Evolutionary conservation across 2,329 filamentous ascomycete species (phyloP), one percentile per base, ranked within the genome.

Genomic region (Pseudocercospora crystallina): DNA sequence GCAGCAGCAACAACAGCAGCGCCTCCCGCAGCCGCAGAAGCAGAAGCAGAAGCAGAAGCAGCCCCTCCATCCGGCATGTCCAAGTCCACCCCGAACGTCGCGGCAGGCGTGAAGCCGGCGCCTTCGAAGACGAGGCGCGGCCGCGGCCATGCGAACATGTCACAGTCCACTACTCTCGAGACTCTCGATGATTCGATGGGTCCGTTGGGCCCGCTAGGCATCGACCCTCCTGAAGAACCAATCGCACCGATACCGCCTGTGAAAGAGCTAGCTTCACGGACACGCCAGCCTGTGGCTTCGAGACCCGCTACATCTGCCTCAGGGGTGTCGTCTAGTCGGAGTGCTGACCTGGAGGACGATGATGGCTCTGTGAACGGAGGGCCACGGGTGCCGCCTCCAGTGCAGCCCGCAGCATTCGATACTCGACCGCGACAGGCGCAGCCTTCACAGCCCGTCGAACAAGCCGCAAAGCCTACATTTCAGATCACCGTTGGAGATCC

Each of bases 401-500:
- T 83, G 2, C 80, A 83, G 56, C 76, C 76, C 8, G 70, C 76
- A 8, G 70, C 68, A 17, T 60, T 60, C 45, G 72, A 73, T 31
- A 72, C 77, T 40, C 71, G 71, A 20, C 66, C 72, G 1, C 73
- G 75, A 61, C 73, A 80, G 61, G 77, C 80, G 57, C 80, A 84
- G 65, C 90, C 91, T 13, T 96, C 91, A 67, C 83, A 96, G 59
- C 95, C 87, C 69, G 77, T 97, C 49, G 92, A 97, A 71, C 89
- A 95, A 74, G 94, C 94, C 40, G 86, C 92, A 29, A 95, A 96
- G 72, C 94, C 94, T 5, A 87, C 78, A 36, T 99, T 97, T 71
- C 77, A 89, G 43, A 97, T 99, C 64, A 84, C 81, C 2, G 94
- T 99, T 15, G 94, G 94, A 51, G 94, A 99, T 73, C 94, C 94